phyloP scores from a whole-genome alignment of 331 rosid species.

The Cydonia oblonga region DNA sequence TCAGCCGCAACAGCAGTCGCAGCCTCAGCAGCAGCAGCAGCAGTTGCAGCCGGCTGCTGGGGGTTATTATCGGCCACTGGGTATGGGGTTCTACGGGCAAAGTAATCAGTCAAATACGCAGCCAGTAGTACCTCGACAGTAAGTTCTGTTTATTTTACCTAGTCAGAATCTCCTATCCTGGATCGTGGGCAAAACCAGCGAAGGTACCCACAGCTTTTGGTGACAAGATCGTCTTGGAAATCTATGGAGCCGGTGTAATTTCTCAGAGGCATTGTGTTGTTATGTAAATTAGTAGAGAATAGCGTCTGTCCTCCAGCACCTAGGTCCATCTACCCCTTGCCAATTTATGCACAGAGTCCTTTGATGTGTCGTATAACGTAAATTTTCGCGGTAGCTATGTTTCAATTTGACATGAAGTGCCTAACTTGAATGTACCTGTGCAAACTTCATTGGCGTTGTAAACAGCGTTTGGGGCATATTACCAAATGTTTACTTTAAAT shows the following conservation, averaged over 20 bases:
- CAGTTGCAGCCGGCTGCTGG: slow-evolving; percentile 50
- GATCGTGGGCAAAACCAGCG: neutral
- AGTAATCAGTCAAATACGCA: slow-evolving; percentile 55
- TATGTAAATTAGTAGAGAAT: slow-evolving; percentile 46
- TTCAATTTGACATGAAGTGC: slow-evolving; percentile 6
- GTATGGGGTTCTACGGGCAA: slow-evolving; percentile 72
- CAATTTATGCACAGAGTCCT: neutral
- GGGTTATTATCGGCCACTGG: slow-evolving; percentile 65
- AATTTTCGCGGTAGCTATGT: neutral
- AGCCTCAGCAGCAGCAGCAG: slow-evolving; percentile 31
- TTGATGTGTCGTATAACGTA: neutral
- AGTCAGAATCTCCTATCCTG: neutral
- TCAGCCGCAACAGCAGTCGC: slow-evolving; percentile 40
- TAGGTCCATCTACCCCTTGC: neutral
- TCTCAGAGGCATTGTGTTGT: slow-evolving; percentile 28
- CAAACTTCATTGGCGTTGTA: neutral
- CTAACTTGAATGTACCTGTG: neutral
- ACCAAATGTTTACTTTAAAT: neutral
- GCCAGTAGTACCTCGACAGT: slow-evolving; percentile 60
- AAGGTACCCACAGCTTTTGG: slow-evolving; percentile 5
- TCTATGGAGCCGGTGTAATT: slow-evolving; percentile 12
- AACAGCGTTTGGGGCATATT: neutral
- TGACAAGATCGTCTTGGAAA: slow-evolving; percentile 14
- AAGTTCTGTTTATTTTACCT: slow-evolving; percentile 11
- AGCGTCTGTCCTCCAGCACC: neutral